Base-by-base conservation (phyloP, 2,329 filamentous ascomycete genomes). In the Pseudocercospora fuligena region DNA sequence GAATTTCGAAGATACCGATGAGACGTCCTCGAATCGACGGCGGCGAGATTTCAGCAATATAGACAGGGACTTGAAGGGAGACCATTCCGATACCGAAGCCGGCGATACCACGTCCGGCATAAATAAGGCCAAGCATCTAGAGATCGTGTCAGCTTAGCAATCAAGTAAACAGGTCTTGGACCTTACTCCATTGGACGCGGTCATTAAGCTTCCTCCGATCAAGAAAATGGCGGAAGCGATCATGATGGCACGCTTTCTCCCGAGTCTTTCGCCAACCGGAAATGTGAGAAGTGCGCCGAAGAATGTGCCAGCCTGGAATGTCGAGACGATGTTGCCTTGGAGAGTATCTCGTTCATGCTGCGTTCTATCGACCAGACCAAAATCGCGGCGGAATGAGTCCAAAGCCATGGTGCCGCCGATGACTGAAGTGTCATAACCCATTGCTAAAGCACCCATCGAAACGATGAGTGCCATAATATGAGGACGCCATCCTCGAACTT, bases 401-500 rank as follows among this genome's bases (percentile, higher is more conserved):
- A 80, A 73, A 3, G 79, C 78, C 76, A 81, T 79, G 4, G 79
- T 80, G 2, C 78, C 78, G 29, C 79, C 79, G 61, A 81, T 80
- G 25, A 81, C 78, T 31, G 77, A 75, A 11, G 73, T 73, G 58
- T 75, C 73, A 47, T 56, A 68, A 72, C 57, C 70, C 76, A 72
- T 80, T 33, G 78, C 78, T 61, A 80, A 70, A 33, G 77, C 74
- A 21, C 77, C 78, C 77, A 80, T 79, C 7, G 76, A 79, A 19
- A 82, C 84, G 69, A 88, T 87, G 73, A 84, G 87, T 59, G 88
- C 88, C 71, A 90, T 82, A 64, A 84, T 83, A 70, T 89, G 86
- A 36, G 89, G 87, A 64, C 88, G 85, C 88, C 89, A 91, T 75
- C 88, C 88, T 78, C 90, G 90, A 66, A 91, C 87, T 75, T 89